Conservation (phyloP, 225 moss, liverwort and hornwort species). For the Sphagnum tenellum region DNA sequence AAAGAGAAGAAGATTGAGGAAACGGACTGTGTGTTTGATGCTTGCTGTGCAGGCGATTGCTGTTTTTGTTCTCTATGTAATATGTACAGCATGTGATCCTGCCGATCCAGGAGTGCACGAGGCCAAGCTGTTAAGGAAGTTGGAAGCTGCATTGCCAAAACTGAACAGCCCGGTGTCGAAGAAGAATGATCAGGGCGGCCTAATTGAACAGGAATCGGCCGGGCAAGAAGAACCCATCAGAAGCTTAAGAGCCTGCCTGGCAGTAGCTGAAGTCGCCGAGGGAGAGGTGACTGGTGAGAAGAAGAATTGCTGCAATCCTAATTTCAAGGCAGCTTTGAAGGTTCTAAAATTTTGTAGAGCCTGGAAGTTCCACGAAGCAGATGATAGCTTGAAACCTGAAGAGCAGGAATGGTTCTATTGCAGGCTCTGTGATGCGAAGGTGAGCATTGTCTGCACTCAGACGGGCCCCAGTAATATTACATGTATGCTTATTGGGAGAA, state of each 20-base stretch:
- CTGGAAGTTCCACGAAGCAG: slow-evolving; percentile 14
- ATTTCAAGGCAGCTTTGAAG: too few species aligned
- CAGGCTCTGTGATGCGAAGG: slow-evolving; percentile 92
- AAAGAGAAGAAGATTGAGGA: background rate
- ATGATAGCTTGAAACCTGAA: slow-evolving; percentile 36
- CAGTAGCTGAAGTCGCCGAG: background rate
- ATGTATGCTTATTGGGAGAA: background rate
- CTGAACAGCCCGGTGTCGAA: too few species aligned
- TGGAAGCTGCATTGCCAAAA: too few species aligned
- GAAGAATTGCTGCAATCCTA: too few species aligned
- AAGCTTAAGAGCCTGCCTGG: slow-evolving; percentile 23
- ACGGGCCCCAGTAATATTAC: background rate
- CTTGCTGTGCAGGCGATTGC: slow-evolving; percentile 47
- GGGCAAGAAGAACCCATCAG: slow-evolving; percentile 20
- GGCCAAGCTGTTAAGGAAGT: slow-evolving; percentile 6
- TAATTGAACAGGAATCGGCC: too few species aligned
- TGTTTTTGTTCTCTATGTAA: slow-evolving; percentile 62
- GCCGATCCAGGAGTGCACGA: slow-evolving; percentile 68
- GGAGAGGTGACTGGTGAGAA: too few species aligned
- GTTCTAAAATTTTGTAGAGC: too few species aligned
- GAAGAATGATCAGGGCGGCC: too few species aligned
- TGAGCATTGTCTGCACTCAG: slow-evolving; percentile 4
- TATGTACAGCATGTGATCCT: slow-evolving; percentile 83
- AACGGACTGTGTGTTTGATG: background rate
- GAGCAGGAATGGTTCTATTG: slow-evolving; percentile 60